Evolutionary conservation across 768 basidiomycete species (phyloP), one percentile per base, ranked within the genome.

Genomic region (Phaffia australis): DNA sequence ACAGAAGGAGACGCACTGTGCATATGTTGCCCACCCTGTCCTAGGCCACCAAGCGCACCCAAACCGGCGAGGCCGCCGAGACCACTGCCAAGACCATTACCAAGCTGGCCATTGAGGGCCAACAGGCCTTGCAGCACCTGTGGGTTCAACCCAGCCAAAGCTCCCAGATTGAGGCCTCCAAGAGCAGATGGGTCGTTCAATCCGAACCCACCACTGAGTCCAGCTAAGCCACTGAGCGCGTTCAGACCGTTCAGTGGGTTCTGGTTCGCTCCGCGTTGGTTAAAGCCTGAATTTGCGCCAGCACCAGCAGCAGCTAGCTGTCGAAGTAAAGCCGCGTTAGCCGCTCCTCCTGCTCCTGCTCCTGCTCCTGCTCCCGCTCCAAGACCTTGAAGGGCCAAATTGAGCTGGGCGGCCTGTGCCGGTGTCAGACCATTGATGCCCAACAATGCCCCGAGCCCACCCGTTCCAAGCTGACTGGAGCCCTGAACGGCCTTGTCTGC

Each of bases 401-500:
- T 56, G 57, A 70, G 68, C 57, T 68, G 69, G 25, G 69, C 60
- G 25, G 60, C 57, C 50, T 71, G 70, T n/a, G 56, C 35, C 5
- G 64, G 57, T 7, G 69, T 65, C 18, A 71, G 58, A 5, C 65
- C 65, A 55, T 68, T 68, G 48, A 71, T 58, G 46, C 61, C 68
- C 14, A 46, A 25, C 21, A 70, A 52, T 29, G 68, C 63, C 19
- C 69, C 71, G 21, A 72, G 29, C 16, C 65, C 35, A 27, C 58
- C 65, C 29, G 66, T n/a, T n/a, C 72, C 69, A 18, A 71, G 64
- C 50, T 70, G 69, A 11, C 88, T 89, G 21, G 89, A 89, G 3
- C 89, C 89, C 74, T 90, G 89, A 5, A 89, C 88, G 21, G 89
- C 89, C 80, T 91, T 91, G 75, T 90, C 89, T 89, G 69, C 32